These are phyloP conservation scores for Parachlorella kessleri DNA, from an alignment of 139 green algal species.

Conservation along the genomic window DNA sequence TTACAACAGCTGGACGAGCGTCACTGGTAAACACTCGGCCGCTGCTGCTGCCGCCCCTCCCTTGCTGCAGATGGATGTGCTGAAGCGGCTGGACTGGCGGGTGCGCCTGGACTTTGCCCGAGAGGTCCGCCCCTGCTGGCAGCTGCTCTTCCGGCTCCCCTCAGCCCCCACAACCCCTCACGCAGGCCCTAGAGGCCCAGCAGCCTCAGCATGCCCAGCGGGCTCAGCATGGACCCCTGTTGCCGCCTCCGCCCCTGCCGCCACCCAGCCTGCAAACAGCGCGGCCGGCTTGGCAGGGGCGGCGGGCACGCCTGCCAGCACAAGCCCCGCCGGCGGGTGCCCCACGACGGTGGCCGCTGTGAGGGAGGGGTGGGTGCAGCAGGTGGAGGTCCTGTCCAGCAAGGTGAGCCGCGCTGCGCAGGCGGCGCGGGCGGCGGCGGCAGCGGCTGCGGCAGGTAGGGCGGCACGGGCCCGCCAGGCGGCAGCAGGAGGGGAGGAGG, in stretches of 20 bases:
- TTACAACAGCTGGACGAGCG: not conserved
- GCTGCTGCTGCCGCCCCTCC: not conserved
- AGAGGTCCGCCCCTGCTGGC: not conserved
- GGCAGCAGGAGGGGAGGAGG: not conserved
- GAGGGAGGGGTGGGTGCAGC: not conserved
- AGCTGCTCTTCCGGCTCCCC: not conserved
- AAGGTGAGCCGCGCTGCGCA: not conserved
- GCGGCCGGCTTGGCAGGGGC: not conserved
- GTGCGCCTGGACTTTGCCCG: conserved; percentile 1
- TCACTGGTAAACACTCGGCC: not conserved
- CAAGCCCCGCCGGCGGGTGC: too few species aligned
- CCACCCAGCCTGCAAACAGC: not conserved
- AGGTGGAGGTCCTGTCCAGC: not conserved
- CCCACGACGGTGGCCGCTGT: not conserved
- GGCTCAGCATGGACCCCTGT: not conserved
- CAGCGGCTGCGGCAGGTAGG: not conserved
- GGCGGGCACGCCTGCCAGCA: not conserved
- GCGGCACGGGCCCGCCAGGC: too few species aligned
- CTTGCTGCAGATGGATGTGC: conserved; percentile 1
- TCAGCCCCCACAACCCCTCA: not conserved
- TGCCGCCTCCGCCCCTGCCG: not conserved
- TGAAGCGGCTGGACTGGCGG: conserved; percentile 16
- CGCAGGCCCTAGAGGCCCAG: not conserved
- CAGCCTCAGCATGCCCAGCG: not conserved
- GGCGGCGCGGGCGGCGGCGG: too few species aligned